Evolutionary conservation across 768 basidiomycete species (phyloP).

Genomic region (Boletus tomentosulus): DNA sequence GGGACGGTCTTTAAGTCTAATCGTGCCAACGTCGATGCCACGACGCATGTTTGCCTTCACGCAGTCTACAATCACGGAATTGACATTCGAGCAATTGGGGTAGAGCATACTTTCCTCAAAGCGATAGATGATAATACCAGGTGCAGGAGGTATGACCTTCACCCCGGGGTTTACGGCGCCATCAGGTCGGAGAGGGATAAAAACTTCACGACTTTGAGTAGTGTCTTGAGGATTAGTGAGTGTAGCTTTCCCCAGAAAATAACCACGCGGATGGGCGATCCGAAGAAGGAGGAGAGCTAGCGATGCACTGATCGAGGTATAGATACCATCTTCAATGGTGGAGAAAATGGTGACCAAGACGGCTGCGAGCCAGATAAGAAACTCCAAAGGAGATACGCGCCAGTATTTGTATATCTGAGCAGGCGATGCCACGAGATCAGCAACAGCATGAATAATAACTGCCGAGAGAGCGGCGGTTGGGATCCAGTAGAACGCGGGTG

Average conservation of each 20-base stretch:
- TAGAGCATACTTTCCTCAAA: conserved; percentile 89
- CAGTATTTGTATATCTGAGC: conserved; percentile 82
- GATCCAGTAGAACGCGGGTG: conserved; percentile 90
- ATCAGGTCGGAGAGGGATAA: conserved; percentile 65
- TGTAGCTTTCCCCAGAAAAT: conserved; percentile 85
- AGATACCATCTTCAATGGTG: conserved; percentile 91
- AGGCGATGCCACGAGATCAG: conserved; percentile 83
- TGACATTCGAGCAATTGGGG: conserved; percentile 69
- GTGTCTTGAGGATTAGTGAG: conserved; percentile 40
- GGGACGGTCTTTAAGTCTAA: conserved; percentile 68
- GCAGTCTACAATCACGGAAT: conserved; percentile 72
- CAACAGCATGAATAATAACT: conserved; percentile 91
- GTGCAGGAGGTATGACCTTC: conserved; percentile 70
- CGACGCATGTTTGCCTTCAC: conserved; percentile 75
- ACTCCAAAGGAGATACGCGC: conserved; percentile 92
- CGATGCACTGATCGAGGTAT: conserved; percentile 79
- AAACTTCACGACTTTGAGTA: conserved; percentile 64
- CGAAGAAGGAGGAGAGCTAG: conserved; percentile 78
- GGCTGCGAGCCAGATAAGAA: conserved; percentile 81
- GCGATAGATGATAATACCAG: conserved; percentile 88
- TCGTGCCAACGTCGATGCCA: conserved; percentile 65
- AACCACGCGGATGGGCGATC: conserved; percentile 80
- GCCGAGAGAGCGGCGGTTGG: conserved; percentile 81
- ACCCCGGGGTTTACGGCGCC: conserved; percentile 65
- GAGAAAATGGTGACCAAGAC: conserved; percentile 90